phyloP scores from a whole-genome alignment of 2,329 filamentous ascomycete species.

The Apiospora koreana region DNA sequence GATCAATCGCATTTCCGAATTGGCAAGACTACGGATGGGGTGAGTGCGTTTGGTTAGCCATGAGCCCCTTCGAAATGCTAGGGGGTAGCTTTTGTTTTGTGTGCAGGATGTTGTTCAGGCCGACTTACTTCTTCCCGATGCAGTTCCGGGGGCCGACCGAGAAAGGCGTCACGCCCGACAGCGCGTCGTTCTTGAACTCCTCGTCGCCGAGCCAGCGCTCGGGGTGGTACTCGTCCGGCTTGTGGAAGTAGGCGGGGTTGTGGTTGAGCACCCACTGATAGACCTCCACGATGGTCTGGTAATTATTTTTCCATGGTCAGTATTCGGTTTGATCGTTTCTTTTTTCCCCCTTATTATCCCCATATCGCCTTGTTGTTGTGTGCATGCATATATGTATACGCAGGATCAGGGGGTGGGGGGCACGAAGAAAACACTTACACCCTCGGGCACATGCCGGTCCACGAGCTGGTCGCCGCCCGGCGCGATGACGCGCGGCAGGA shows the following conservation, averaged over 20 bases:
- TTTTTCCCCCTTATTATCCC: too few relatives aligned
- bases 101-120: background rate
- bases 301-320: background rate
- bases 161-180: conserved; percentile 38
- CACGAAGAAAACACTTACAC: background rate
- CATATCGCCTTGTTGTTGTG: too few relatives aligned
- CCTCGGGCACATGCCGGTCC: conserved; percentile 27
- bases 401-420: too few relatives aligned
- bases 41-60: too few relatives aligned
- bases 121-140: conserved; percentile 34
- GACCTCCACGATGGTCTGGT: conserved; percentile 34
- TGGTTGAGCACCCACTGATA: conserved; percentile 39
- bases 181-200: conserved; percentile 35
- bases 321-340: too few relatives aligned
- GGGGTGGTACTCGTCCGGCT: conserved; percentile 38
- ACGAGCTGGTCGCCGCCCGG: conserved; percentile 27
- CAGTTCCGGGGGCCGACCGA: conserved; percentile 40
- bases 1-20: conserved; percentile 39
- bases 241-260: conserved; percentile 36
- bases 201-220: conserved; percentile 38
- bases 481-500: conserved; percentile 25
- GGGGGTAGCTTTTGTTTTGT: too few relatives aligned
- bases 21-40: too few relatives aligned
- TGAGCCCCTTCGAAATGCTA: too few relatives aligned
- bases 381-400: too few relatives aligned